These are phyloP conservation scores for Fragaria vesca DNA, from an alignment of 306 rosid species.

Conservation along the genomic window DNA sequence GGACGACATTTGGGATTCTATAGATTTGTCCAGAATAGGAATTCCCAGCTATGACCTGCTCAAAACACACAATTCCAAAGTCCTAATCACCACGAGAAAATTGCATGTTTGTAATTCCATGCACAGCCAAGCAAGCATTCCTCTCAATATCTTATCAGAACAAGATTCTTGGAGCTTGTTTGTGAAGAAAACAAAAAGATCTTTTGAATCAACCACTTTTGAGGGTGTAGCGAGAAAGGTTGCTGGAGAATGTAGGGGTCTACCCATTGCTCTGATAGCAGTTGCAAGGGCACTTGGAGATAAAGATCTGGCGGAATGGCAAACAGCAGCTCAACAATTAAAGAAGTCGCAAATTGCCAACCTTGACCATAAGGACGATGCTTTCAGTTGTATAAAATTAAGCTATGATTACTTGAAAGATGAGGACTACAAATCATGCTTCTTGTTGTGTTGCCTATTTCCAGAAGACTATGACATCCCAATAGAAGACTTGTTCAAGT, in stretches of 20 bases:
- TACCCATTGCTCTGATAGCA: conserved; percentile 26
- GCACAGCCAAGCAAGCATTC: conserved; percentile 3
- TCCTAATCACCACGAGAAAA: conserved; percentile 19
- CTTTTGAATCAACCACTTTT: neutral
- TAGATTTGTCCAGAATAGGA: neutral
- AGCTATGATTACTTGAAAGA: conserved; percentile 18
- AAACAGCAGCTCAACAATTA: neutral
- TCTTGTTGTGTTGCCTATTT: neutral
- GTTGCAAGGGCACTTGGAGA: conserved; percentile 27
- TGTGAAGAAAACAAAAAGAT: neutral
- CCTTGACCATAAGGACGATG: neutral
- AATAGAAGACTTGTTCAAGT: neutral
- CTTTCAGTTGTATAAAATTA: neutral
- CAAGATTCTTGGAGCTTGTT: conserved; percentile 26
- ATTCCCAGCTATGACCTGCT: neutral
- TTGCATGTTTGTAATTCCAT: neutral
- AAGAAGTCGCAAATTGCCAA: neutral
- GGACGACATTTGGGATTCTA: neutral
- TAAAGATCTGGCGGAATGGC: conserved; percentile 20
- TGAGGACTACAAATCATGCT: neutral
- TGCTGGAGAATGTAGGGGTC: conserved; percentile 23
- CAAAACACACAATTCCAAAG: neutral
- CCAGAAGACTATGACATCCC: neutral
- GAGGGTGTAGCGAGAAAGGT: conserved; percentile 8
- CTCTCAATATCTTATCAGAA: neutral